A percentile compares a stretch with the other conserved stretches of the same genome.
phyloP scores from a whole-genome alignment of 768 basidiomycete genomes.

The Cubamyces sp. region DNA sequence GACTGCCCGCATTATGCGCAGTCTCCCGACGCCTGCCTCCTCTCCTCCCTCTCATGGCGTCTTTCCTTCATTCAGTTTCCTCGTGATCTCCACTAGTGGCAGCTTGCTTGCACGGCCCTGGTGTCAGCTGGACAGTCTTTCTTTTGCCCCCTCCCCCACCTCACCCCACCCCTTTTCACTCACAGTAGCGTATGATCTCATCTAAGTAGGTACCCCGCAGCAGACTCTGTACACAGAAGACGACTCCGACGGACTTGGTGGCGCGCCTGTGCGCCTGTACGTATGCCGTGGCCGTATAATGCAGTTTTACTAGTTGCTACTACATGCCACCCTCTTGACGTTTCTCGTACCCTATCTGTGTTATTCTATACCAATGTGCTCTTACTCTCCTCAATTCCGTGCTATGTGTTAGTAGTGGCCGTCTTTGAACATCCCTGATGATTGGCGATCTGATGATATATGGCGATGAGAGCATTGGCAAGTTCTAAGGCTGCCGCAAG shows the following conservation, averaged over 20 bases:
- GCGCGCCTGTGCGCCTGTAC: background rate
- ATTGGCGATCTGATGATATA: too few relatives aligned
- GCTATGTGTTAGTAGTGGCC: too few relatives aligned
- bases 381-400: background rate
- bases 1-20: background rate
- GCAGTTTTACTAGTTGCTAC: background rate
- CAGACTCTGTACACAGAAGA: background rate
- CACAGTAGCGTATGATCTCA: background rate
- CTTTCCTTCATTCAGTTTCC: background rate
- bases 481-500: too few relatives aligned
- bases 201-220: conserved; percentile 3
- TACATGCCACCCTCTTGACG: conserved; percentile 4
- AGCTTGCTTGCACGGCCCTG: conserved; percentile 16
- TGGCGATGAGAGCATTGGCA: too few relatives aligned
- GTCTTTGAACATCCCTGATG: too few relatives aligned
- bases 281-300: background rate
- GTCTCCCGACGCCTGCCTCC: background rate
- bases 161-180: background rate
- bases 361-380: conserved; percentile 21
- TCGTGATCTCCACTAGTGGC: conserved; percentile 11
- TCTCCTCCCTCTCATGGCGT: background rate
- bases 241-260: background rate
- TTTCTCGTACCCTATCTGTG: conserved; percentile 3
- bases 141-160: background rate
- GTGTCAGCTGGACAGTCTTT: conserved; percentile 8